These are phyloP conservation scores for Chaetoceros tenuissimus DNA, from an alignment of 108 stramenopile genomes.

Conservation along the genomic window DNA sequence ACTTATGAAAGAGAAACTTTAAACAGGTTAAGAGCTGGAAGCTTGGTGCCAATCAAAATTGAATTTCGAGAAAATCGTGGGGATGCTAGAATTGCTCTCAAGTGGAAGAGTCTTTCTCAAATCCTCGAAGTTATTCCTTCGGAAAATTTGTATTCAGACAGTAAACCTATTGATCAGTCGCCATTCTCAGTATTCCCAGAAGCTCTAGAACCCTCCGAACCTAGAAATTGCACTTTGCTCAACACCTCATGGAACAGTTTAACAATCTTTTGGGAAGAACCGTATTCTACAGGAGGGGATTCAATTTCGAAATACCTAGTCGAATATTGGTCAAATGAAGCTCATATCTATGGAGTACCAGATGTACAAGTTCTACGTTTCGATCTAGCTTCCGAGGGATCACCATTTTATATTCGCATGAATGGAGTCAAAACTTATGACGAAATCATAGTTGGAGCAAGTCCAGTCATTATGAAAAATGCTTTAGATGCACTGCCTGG, in stretches of 20 bases:
- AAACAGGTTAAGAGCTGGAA: slow-evolving; percentile 12
- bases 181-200: slow-evolving; percentile 34
- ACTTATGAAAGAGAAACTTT: slow-evolving; percentile 10
- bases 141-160: slow-evolving; percentile 30
- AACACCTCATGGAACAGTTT: slow-evolving; percentile 41
- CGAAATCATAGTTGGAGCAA: slow-evolving; percentile 7
- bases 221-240: slow-evolving; percentile 22
- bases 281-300: slow-evolving; percentile 58
- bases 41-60: slow-evolving; percentile 30
- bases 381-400: slow-evolving; percentile 10
- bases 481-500: slow-evolving; percentile 27
- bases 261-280: slow-evolving; percentile 36
- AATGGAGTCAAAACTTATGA: neutral
- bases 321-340: slow-evolving; percentile 31
- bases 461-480: slow-evolving; percentile 24
- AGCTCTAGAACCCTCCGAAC: slow-evolving; percentile 41
- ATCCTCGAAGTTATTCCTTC: slow-evolving; percentile 35
- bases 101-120: slow-evolving; percentile 54
- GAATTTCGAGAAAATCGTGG: slow-evolving; percentile 65
- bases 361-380: slow-evolving; percentile 36
- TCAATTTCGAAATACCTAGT: slow-evolving; percentile 44
- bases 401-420: slow-evolving; percentile 12
- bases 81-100: slow-evolving; percentile 27
- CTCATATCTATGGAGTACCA: slow-evolving; percentile 20
- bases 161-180: slow-evolving; percentile 27